phyloP scores from a whole-genome alignment of 78 protist genomes.

The slime mould (Dictyostelium discoideum) region DNA sequence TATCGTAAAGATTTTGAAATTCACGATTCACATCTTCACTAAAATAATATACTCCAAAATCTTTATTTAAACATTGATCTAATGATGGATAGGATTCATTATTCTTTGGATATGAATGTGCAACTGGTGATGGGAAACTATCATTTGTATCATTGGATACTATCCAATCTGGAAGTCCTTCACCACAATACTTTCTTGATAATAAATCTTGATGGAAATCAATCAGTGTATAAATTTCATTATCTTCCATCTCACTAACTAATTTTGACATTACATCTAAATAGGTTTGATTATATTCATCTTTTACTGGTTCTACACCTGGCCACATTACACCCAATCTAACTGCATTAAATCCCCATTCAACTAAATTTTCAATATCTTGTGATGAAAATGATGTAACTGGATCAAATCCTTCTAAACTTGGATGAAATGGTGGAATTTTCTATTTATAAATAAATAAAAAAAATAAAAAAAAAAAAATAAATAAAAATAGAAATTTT shows the following conservation, averaged over 20 bases:
- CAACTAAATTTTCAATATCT: slow-evolving; percentile 61
- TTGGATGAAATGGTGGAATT: slow-evolving; percentile 86
- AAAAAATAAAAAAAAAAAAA: no score
- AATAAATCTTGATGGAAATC: slow-evolving; percentile 92
- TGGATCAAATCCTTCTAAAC: slow-evolving; percentile 33
- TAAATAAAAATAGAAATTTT: no score
- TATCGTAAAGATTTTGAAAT: slow-evolving; percentile 86
- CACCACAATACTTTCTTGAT: slow-evolving; percentile 85
- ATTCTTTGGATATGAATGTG: neutral
- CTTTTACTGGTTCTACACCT: slow-evolving; percentile 85
- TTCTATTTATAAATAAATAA: slow-evolving; percentile 27
- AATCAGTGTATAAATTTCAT: slow-evolving; percentile 82
- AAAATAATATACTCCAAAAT: slow-evolving; percentile 80
- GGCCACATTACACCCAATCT: slow-evolving; percentile 91
- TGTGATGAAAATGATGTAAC: slow-evolving; percentile 36
- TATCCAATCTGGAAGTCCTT: slow-evolving; percentile 87
- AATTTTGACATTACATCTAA: slow-evolving; percentile 37
- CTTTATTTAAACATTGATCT: slow-evolving; percentile 48
- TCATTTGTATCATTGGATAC: neutral
- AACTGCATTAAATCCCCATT: slow-evolving; percentile 86
- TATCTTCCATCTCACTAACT: slow-evolving; percentile 32
- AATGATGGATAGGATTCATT: slow-evolving; percentile 50
- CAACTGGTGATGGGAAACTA: slow-evolving; percentile 69
- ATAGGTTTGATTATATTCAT: slow-evolving; percentile 83
- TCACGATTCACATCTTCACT: slow-evolving; percentile 43